phyloP scores from a whole-genome alignment of 2,329 filamentous ascomycete genomes.

The Sporothrix brasiliensis region DNA sequence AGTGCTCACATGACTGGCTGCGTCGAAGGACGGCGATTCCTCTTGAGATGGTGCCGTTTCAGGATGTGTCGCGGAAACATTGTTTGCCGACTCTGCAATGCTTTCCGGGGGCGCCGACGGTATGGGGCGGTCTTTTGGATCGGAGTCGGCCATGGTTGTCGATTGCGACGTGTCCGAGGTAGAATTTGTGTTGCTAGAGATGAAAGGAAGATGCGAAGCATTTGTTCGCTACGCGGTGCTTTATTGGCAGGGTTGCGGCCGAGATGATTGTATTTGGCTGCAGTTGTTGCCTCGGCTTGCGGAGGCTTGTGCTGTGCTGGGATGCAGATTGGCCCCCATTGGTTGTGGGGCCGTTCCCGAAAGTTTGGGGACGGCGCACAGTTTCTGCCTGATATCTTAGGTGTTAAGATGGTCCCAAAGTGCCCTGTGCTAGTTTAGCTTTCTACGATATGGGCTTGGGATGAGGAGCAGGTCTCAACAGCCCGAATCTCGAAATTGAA shows the following conservation, averaged over 20 bases:
- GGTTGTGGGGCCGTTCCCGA: conserved; percentile 14
- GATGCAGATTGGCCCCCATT: background rate
- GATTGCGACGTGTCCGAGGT: background rate
- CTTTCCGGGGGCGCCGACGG: conserved; percentile 3
- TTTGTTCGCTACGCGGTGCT: background rate
- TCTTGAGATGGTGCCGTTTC: background rate
- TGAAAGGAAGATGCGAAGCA: background rate
- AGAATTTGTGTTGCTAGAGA: background rate
- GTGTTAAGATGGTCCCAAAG: background rate
- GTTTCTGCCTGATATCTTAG: conserved; percentile 10
- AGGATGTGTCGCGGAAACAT: background rate
- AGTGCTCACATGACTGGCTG: background rate
- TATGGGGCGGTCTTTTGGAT: conserved; percentile 23
- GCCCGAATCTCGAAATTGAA: background rate
- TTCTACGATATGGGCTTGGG: background rate
- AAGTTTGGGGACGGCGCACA: conserved; percentile 1
- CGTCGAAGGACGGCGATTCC: background rate
- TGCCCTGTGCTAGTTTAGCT: conserved; percentile 1
- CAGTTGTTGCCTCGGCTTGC: conserved; percentile 33
- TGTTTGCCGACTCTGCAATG: conserved; percentile 2
- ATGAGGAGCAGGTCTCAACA: background rate
- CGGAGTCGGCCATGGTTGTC: conserved; percentile 28
- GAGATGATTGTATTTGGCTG: background rate
- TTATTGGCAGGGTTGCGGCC: background rate
- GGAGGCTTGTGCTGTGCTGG: conserved; percentile 6